Base-by-base conservation (phyloP, 1,139 yeast species). In the Geotrichum carabidarum region DNA sequence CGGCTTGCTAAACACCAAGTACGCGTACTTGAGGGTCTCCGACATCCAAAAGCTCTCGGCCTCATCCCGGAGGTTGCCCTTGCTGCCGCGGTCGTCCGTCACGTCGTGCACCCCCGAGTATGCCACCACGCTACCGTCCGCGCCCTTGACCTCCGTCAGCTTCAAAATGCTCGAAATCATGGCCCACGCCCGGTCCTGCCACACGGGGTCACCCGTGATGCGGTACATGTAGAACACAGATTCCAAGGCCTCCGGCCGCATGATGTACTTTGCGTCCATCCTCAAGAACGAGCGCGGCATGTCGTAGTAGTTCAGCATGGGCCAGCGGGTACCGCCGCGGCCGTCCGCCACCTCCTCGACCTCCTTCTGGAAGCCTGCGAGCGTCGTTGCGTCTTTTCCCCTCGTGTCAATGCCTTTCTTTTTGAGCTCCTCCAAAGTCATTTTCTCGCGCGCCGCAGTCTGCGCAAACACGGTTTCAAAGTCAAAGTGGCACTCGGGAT, bases 1-100 rank as follows among this genome's bases (percentile, higher is more conserved):
- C 3, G 77, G 74, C 53, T 85, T 89, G 57, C 82, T 83, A 67
- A 84, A 85, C 62, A 86, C 72, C 58, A 86, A 73, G 68, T 83
- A 86, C 60, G 82, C 82, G 68, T 85, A 86, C 68, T 86, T 86
- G 66, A 86, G 74, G 1, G 94, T 86, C 65, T 85, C 91, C 0
- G 89, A 87, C 70, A 82, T 78, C 93, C 93, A 86, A 72, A 83
- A 85, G 38, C 86, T 80, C 61, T 84, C 89, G 51, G 80, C 71
- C 56, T 76, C 74, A 62, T 82, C 83, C 46, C 72, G 68, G 47
- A 62, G 66, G 8, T 59, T 58, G 34, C 59, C 58, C 47, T 44
- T 44, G 38, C 30, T 44, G 30, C 51, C 55, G 8, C 60, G 58
- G 32, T 56, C 36, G 47, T 71, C 62, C 1, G 81, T 78, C 30